Percentiles rank a stretch among this genome's conserved stretches.
Evolutionary conservation across 2,329 filamentous ascomycete species (phyloP).

Genomic region (Trichoderma sp.): DNA sequence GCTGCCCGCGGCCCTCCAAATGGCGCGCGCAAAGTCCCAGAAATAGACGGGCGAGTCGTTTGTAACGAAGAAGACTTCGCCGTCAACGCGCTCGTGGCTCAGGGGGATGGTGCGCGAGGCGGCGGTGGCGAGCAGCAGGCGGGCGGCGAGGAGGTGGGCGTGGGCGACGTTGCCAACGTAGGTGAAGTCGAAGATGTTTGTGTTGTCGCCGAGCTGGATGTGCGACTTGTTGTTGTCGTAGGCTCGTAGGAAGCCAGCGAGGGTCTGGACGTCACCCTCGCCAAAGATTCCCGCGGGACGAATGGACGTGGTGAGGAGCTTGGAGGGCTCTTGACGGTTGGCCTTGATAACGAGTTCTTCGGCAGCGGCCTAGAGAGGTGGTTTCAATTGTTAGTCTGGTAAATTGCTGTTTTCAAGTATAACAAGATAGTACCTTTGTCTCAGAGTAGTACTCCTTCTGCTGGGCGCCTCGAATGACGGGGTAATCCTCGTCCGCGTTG

Average conservation of each 20-base stretch:
- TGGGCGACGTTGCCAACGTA: slow-evolving; percentile 65
- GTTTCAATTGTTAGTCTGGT: not conserved
- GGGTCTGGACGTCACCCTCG: slow-evolving; percentile 76
- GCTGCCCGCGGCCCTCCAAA: slow-evolving; percentile 65
- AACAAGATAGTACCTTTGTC: slow-evolving; percentile 63
- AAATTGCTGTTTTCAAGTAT: not conserved
- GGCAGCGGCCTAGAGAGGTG: slow-evolving; percentile 58
- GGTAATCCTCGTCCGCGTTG: slow-evolving; percentile 83
- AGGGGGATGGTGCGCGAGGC: slow-evolving; percentile 58
- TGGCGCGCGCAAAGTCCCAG: slow-evolving; percentile 78
- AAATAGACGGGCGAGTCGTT: slow-evolving; percentile 88
- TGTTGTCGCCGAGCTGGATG: slow-evolving; percentile 73
- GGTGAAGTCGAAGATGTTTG: slow-evolving; percentile 62
- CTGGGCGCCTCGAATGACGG: slow-evolving; percentile 65
- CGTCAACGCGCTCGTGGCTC: slow-evolving; percentile 71
- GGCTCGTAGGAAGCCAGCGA: slow-evolving; percentile 70
- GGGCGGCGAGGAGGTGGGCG: slow-evolving; percentile 77
- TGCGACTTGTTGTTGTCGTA: slow-evolving; percentile 66
- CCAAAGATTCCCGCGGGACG: slow-evolving; percentile 89
- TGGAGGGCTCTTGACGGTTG: slow-evolving; percentile 57
- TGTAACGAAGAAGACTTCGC: slow-evolving; percentile 85
- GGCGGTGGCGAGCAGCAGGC: slow-evolving; percentile 62
- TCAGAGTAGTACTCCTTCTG: slow-evolving; percentile 84
- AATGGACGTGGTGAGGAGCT: slow-evolving; percentile 73
- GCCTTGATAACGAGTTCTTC: slow-evolving; percentile 76